Base-by-base conservation (phyloP, 768 basidiomycete genomes). In the Cystofilobasidium capitatum region DNA sequence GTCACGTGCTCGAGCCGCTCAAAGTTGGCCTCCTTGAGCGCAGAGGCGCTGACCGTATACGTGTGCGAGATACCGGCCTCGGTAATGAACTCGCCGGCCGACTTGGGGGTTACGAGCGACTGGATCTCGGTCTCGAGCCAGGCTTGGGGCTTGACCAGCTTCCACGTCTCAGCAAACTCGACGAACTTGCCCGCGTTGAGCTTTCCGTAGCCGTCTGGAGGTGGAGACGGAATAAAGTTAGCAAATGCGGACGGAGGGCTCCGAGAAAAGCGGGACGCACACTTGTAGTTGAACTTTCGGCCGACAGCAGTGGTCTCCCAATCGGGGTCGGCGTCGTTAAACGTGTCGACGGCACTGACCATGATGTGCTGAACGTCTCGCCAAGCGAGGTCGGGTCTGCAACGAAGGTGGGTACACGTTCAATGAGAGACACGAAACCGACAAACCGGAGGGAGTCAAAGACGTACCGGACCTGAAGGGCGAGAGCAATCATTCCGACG, bases 291-390 rank as follows among this genome's bases (percentile, higher is more conserved):
- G 76, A 81, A 89, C 29, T 73, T 78, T 26, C 85, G 81, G 3
- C 89, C 89, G 1, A 78, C 76, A 17, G 88, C 83, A 0, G 86
- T 97, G 62, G 74, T 79, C 74, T 94, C 89, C 96, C 96, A 99
- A 75, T 94, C 93, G 2, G 90, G 89, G 74, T 98, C 94, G 2
- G 88, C 85, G 7, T 42, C 47, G 74, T 93, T 97, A 77, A 99
- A 84, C 72, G 82, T 80, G 24, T 84, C 81, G 2, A 88, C 88
- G 0, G 84, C 87, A 67, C 82, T 81, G 37, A 97, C 84, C 70
- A 87, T 86, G 29, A 99, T 81, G 73, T 99, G 85, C 73, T 99
- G 96, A 42, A 97, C 81, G 73, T 99, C 96, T 59, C 96, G 86
- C 96, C 96, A 99, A 40, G 89, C 87, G 24, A 99, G 83, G 64